Conservation (phyloP, 805 yeast species). For the Ogataea pignaliae region DNA sequence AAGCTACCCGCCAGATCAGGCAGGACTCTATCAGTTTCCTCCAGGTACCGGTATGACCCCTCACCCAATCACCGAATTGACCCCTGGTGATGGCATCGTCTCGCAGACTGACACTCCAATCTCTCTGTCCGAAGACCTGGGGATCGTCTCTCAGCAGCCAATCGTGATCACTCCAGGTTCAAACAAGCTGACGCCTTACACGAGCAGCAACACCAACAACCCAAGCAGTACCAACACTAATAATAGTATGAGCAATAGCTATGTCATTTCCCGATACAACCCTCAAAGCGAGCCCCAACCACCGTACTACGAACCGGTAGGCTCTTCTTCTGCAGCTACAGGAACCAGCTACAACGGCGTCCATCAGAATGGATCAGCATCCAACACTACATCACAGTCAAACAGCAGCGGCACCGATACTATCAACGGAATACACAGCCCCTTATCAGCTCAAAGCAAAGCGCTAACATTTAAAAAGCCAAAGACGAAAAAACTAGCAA, state of each 20-base stretch:
- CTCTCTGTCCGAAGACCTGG: no score
- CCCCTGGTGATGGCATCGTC: no score
- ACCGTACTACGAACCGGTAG: no score
- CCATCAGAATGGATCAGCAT: no score
- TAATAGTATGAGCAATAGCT: not conserved
- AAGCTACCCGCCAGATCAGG: no score
- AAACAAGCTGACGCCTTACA: not conserved
- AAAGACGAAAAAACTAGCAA: constrained; percentile 19
- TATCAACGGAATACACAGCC: no score
- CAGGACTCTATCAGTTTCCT: no score
- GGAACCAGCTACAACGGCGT: no score
- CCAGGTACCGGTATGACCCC: no score
- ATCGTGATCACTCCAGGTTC: not conserved
- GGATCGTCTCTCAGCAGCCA: not conserved
- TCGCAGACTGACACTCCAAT: no score
- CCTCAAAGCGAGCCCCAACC: constrained; percentile 3
- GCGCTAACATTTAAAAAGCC: constrained; percentile 21
- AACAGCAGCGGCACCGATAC: not conserved
- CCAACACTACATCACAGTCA: not conserved
- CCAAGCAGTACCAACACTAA: not conserved
- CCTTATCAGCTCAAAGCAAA: not conserved
- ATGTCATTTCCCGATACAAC: not conserved
- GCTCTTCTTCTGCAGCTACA: no score
- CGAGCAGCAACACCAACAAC: not conserved
- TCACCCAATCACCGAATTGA: no score